phyloP scores from a whole-genome alignment of 1,284 basidiomycete species.

The Vanrija sp. region DNA sequence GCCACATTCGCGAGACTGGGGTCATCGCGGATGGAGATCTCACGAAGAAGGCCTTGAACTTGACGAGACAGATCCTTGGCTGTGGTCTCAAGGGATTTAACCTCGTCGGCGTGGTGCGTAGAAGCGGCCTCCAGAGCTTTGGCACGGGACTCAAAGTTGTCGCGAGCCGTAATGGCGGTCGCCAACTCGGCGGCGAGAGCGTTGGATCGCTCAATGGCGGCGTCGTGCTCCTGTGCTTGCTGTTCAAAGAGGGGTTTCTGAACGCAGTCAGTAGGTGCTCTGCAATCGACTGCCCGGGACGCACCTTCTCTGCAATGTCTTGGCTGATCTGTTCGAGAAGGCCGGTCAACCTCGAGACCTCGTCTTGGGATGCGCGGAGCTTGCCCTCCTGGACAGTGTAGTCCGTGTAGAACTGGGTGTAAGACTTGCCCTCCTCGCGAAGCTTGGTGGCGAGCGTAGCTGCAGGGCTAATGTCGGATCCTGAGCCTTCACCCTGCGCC shows the following conservation, averaged over 20 bases:
- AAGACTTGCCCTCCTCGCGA: slow-evolving; percentile 58
- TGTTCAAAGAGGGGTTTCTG: slow-evolving; percentile 83
- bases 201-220: slow-evolving; percentile 68
- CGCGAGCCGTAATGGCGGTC: slow-evolving; percentile 64
- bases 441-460: slow-evolving; percentile 75
- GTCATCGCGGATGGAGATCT: slow-evolving; percentile 75
- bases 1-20: slow-evolving; percentile 70
- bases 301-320: slow-evolving; percentile 82
- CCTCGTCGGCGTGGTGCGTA: slow-evolving; percentile 62
- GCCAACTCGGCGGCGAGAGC: slow-evolving; percentile 77
- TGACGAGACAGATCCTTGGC: slow-evolving; percentile 83
- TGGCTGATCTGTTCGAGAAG: slow-evolving; percentile 54
- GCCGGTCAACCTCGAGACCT: slow-evolving; percentile 75
- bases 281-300: slow-evolving; percentile 25
- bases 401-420: slow-evolving; percentile 68
- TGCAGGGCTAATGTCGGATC: slow-evolving; percentile 63
- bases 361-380: slow-evolving; percentile 66
- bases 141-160: slow-evolving; percentile 28
- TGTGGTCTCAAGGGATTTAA: slow-evolving; percentile 67
- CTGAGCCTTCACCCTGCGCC: slow-evolving; percentile 23
- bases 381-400: slow-evolving; percentile 78
- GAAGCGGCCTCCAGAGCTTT: slow-evolving; percentile 60
- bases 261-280: neutral
- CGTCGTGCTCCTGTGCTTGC: slow-evolving; percentile 79
- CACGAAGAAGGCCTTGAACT: slow-evolving; percentile 71